Percentiles rank a stretch among this genome's conserved stretches.
These are phyloP conservation scores for Fomitopsis palustris DNA, from an alignment of 1,284 basidiomycete species.

Conservation along the genomic window DNA sequence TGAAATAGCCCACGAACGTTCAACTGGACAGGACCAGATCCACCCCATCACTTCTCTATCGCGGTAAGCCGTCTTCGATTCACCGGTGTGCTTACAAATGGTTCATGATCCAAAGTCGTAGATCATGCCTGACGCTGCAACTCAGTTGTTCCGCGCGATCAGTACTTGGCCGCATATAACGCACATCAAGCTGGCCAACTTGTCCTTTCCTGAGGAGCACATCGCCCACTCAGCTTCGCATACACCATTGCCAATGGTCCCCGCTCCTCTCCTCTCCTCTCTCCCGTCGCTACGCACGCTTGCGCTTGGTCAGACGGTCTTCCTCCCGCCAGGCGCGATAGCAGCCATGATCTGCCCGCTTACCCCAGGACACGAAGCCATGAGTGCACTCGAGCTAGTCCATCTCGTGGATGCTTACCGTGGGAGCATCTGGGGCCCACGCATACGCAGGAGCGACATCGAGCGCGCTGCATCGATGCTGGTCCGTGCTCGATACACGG, in stretches of 20 bases:
- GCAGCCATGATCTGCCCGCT: constrained; percentile 33
- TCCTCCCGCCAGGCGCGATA: constrained; percentile 37
- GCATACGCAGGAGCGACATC: constrained; percentile 38
- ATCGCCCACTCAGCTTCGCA: constrained; percentile 8
- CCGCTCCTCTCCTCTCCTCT: constrained; percentile 29
- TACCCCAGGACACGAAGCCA: constrained; percentile 18
- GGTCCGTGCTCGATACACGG: constrained; percentile 1
- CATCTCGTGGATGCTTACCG: constrained; percentile 50
- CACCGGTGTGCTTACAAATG: constrained; percentile 3
- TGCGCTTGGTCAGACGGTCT: constrained; percentile 46
- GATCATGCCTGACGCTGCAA: constrained; percentile 45
- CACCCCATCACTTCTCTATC: constrained; percentile 56
- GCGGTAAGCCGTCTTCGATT: constrained; percentile 36
- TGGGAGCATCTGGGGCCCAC: constrained; percentile 54
- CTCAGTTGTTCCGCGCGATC: constrained; percentile 41
- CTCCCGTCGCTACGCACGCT: constrained; percentile 39
- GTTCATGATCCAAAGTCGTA: constrained; percentile 15
- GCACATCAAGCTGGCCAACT: constrained; percentile 45
- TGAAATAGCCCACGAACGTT: constrained; percentile 42
- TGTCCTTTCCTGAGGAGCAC: constrained; percentile 31
- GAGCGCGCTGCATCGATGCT: constrained; percentile 29
- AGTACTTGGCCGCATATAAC: constrained; percentile 41
- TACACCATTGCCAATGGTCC: constrained; percentile 13
- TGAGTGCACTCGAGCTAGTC: constrained; percentile 30
- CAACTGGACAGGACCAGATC: constrained; percentile 55